Conservation (phyloP, 2,329 filamentous ascomycete genomes). For the Pseudogymnoascus sp. region DNA sequence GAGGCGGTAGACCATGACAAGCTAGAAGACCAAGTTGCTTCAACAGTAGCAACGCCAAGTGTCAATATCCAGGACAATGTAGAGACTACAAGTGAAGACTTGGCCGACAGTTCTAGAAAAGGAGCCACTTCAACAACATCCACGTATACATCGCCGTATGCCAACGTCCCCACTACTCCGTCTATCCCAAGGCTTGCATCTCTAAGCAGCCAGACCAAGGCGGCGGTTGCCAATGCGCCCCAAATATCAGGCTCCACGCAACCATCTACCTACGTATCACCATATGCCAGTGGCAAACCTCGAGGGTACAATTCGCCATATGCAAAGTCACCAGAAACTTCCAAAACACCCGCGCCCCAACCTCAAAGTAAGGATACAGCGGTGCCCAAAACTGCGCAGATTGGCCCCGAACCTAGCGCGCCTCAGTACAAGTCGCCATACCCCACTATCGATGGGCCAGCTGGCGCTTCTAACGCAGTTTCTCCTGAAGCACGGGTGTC, state of each 20-base stretch:
- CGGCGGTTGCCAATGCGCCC: not conserved
- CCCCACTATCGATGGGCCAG: not conserved
- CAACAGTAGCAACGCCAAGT: not conserved
- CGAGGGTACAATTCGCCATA: not conserved
- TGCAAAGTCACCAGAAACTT: not conserved
- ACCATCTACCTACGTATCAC: not conserved
- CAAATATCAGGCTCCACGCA: not conserved
- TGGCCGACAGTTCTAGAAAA: not conserved
- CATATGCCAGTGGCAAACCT: constrained; percentile 3
- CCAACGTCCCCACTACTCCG: not conserved
- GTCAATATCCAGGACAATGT: not conserved
- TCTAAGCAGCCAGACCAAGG: not conserved
- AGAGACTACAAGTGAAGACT: not conserved
- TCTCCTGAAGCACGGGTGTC: not conserved
- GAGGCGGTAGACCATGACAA: constrained; percentile 6
- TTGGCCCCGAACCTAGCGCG: not conserved
- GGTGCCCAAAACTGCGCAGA: not conserved
- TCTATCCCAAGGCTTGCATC: not conserved
- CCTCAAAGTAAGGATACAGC: not conserved
- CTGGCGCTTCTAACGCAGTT: not conserved
- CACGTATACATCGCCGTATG: not conserved
- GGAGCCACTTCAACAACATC: not conserved
- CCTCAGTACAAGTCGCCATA: constrained; percentile 11
- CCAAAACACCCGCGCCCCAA: not conserved
- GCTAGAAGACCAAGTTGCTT: not conserved